Evolutionary conservation across 164 flowering plant genomes (phyloP).

Genomic region (Amborella trichopoda): DNA sequence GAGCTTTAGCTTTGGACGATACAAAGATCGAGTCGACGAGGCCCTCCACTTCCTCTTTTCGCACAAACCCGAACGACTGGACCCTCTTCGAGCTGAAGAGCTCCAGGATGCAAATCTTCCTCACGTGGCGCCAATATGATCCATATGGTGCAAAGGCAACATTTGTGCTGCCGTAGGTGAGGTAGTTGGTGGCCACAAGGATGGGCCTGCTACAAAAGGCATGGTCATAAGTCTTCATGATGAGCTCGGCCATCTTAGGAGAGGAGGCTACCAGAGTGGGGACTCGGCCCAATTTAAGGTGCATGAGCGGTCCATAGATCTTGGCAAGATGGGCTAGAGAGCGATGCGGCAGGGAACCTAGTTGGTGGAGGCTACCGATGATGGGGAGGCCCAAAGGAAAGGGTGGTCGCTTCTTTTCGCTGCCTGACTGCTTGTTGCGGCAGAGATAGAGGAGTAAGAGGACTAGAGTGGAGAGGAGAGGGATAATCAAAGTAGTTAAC

Average conservation of each 20-base stretch:
- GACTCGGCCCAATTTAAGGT: slow-evolving; percentile 11
- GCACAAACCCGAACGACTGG: too few species aligned
- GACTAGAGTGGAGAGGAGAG: too few species aligned
- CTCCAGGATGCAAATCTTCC: too few species aligned
- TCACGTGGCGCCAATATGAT: slow-evolving; percentile 16
- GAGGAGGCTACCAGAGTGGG: slow-evolving; percentile 14
- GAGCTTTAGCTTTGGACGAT: too few species aligned
- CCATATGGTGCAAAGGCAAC: slow-evolving; percentile 12
- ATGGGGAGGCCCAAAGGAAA: slow-evolving; percentile 17
- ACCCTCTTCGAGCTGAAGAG: too few species aligned
- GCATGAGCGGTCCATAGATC: slow-evolving; percentile 16
- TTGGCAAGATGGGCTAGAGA: slow-evolving; percentile 8
- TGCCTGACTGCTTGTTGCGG: too few species aligned
- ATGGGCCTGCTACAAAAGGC: slow-evolving; percentile 14
- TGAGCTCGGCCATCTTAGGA: slow-evolving; percentile 7
- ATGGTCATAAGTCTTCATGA: slow-evolving; percentile 19
- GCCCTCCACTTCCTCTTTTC: too few species aligned
- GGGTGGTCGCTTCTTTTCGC: too few species aligned
- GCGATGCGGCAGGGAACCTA: slow-evolving; percentile 16
- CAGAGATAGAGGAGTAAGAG: too few species aligned
- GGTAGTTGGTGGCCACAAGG: slow-evolving; percentile 4
- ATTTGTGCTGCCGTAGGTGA: slow-evolving; percentile 5
- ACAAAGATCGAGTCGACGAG: too few species aligned
- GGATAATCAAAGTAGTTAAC: too few species aligned
- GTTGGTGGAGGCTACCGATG: slow-evolving; percentile 16